Conservation (phyloP, 345 rosid species). For the Pseudoturritis turrita region DNA sequence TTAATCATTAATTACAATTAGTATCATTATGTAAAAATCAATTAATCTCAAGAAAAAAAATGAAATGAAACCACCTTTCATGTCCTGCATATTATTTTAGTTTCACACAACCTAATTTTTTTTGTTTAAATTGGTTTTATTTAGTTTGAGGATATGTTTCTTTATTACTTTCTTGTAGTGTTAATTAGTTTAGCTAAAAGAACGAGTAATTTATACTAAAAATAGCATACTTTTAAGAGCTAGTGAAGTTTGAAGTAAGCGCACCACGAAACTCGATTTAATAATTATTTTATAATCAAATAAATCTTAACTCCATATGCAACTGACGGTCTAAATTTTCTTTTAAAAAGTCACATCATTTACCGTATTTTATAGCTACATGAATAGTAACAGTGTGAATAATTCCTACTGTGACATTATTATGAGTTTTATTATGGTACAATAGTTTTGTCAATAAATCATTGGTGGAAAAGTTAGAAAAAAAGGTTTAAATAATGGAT, state of each 20-base stretch:
- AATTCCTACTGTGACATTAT: neutral
- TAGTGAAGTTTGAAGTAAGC: slow-evolving; percentile 32
- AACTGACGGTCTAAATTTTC: slow-evolving; percentile 2
- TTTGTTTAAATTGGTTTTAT: neutral
- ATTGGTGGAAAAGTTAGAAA: neutral
- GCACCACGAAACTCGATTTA: slow-evolving; percentile 18
- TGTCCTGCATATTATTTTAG: neutral
- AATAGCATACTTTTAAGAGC: slow-evolving; percentile 2
- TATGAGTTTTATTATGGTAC: neutral
- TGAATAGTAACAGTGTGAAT: slow-evolving; percentile 6
- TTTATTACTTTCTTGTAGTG: neutral
- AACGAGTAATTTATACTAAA: neutral
- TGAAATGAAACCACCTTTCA: neutral
- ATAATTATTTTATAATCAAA: neutral
- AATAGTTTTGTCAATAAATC: neutral
- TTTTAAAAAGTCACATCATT: slow-evolving; percentile 2
- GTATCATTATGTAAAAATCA: slow-evolving; percentile 14
- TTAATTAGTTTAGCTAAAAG: neutral
- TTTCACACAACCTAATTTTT: neutral
- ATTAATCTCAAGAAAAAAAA: neutral
- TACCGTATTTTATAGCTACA: neutral
- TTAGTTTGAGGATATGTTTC: neutral
- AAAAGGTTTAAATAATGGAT: neutral
- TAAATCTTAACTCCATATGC: neutral
- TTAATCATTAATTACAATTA: neutral